These are phyloP conservation scores for Termitomyces sp. DNA, from an alignment of 768 basidiomycete species.

Conservation along the genomic window DNA sequence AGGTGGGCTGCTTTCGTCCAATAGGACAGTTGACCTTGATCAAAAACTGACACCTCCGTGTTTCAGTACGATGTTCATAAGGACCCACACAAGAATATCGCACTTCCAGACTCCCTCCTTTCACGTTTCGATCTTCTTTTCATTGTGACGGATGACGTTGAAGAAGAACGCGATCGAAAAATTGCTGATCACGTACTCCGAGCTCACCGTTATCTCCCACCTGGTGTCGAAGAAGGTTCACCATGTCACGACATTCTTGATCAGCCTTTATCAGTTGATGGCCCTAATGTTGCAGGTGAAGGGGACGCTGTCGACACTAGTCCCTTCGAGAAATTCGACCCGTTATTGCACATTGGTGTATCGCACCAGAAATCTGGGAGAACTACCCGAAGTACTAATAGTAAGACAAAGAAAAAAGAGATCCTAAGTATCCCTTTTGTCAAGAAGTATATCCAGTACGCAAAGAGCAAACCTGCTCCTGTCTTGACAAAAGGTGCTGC, in stretches of 20 bases:
- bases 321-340: slow-evolving; percentile 96
- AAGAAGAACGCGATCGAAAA: slow-evolving; percentile 86
- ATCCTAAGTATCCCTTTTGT: slow-evolving; percentile 91
- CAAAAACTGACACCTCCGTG: slow-evolving; percentile 8
- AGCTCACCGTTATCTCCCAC: slow-evolving; percentile 94
- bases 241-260: slow-evolving; percentile 83
- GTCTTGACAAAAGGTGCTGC: slow-evolving; percentile 89
- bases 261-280: slow-evolving; percentile 86
- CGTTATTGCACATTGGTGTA: slow-evolving; percentile 86
- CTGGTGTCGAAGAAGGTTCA: slow-evolving; percentile 94
- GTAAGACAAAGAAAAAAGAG: slow-evolving; percentile 64
- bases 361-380: slow-evolving; percentile 39
- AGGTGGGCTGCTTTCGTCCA: slow-evolving; percentile 42
- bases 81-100: slow-evolving; percentile 98
- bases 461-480: slow-evolving; percentile 84
- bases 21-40: background rate
- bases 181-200: slow-evolving; percentile 98
- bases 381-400: slow-evolving; percentile 48
- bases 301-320: slow-evolving; percentile 61
- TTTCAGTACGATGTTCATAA: slow-evolving; percentile 96
- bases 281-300: slow-evolving; percentile 50
- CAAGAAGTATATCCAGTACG: slow-evolving; percentile 98
- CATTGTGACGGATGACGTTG: slow-evolving; percentile 97
- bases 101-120: slow-evolving; percentile 92
- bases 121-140: slow-evolving; percentile 99